Evolutionary conservation across 2,329 filamentous ascomycete genomes (phyloP), one percentile per base, ranked within the genome.

Genomic region (Westerdykella aurantiaca): DNA sequence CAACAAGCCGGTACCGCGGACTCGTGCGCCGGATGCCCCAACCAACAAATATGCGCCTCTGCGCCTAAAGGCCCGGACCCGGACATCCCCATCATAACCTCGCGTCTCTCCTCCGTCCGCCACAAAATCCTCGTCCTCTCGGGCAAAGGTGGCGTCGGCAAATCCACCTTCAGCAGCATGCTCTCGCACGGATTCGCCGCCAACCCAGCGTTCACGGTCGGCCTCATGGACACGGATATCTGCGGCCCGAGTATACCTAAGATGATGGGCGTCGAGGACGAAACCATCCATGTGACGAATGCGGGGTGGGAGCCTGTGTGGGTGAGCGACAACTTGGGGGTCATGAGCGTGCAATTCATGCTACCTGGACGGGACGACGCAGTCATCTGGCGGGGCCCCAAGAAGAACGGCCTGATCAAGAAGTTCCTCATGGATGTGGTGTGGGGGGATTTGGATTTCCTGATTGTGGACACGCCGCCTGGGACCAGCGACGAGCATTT

Each of bases 331-430:
- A 98, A 97, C 58, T 74, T 98, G 3, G 87, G 85, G 1, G 88
- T 95, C 40, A 97, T 98, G 91, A 93, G 86, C 60, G 88, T 98
- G 52, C 93, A 98, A 68, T 98, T 98, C 66, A 95, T 98, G 88
- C 75, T 98, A 37, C 93, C 93, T 0, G 88, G 88, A 59, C 79
- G 87, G 38, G 91, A 98, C 67, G 90, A 95, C 62, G 93, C 93
- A 3, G 84, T 98, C 34, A 98, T 98, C 54, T 98, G 93, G 93
- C 80, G 93, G 40, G 93, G 93, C 0, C 86, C 93, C 2, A 98
- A 98, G 79, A 98, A 98, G 78, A 98, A 97, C 60, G 93, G 93
- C 0, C 72, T 98, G 45, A 97, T 98, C 64, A 98, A 98, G 73
- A 87, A 94, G 67, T 98, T 98, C 57, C 71, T 98, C 41, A 96